Base-by-base conservation (phyloP, 371 early-diverging fungal species). In the Mortierella sp. region DNA sequence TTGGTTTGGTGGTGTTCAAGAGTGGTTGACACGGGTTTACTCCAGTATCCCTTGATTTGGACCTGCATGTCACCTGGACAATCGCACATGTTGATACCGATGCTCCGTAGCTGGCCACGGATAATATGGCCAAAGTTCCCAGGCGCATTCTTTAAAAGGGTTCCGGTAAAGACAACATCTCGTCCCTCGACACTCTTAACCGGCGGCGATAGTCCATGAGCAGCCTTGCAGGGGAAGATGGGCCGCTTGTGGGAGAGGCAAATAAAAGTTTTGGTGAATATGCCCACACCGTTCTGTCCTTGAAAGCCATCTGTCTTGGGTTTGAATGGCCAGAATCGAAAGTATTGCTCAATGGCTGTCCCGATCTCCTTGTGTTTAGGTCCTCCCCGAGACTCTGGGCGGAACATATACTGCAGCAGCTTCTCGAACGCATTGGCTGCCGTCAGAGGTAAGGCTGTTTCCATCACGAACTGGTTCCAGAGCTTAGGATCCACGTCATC, bases 401-500 rank as follows among this genome's bases (percentile, higher is more conserved):
- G 48, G 53, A 62, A 58, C 10, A 14, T 23, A 3, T 19, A 47
- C 10, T 14, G 13, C 46, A 60, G 16, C 2, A 62, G 47, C 7
- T 43, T 51, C 19, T 14, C 56, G 45, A 58, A 55, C 7, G 62
- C 68, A 3, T 13, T 2, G 12, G 27, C 13, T 0, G 54, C 42
- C 4, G 54, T 53, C 31, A 8, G 34, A 2, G 72, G 72, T 28
- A 72, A 10, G 21, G 34, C 39, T 0, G 30, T 23, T n/a, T 38
- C 18, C 45, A 57, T 14, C n/a, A 72, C 6, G 9, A 50, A 65
- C 1, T 34, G n/a, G 43, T 72, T 72, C 72, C 72, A 72, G 0
- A 9, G 0, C 26, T 38, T 45, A 1, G 39, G 38, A 16, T 52
- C 55, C 28, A 16, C n/a, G 0, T 58, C 12, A 16, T 61, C 65